Evolutionary conservation across 2,329 filamentous ascomycete genomes (phyloP).

Genomic region (Triangularia setosa): DNA sequence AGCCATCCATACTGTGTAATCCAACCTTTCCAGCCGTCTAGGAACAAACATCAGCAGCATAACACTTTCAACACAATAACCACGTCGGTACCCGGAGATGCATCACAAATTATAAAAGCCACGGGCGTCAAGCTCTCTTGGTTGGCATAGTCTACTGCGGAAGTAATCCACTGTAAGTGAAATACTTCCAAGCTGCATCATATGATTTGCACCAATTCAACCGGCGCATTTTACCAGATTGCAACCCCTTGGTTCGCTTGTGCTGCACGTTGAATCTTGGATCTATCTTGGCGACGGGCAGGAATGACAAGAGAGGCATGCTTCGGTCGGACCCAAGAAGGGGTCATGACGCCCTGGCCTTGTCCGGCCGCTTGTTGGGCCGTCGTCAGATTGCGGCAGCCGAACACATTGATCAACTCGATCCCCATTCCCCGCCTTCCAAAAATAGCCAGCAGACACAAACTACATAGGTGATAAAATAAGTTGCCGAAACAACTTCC

Average conservation of each 20-base stretch:
- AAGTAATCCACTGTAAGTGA: neutral
- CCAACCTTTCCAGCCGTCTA: neutral
- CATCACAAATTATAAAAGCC: neutral
- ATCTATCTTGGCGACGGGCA: constrained; percentile 5
- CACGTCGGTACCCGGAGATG: neutral
- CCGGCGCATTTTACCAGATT: constrained; percentile 33
- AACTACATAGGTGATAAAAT: constrained; percentile 10
- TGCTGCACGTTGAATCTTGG: constrained; percentile 15
- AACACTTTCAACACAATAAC: neutral
- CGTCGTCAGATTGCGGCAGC: constrained; percentile 4
- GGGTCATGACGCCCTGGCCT: neutral
- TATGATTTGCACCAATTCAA: constrained; percentile 31
- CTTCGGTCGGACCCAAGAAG: constrained; percentile 2
- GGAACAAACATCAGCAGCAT: neutral
- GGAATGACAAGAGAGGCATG: neutral
- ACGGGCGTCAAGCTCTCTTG: neutral
- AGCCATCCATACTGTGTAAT: neutral
- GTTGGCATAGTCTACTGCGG: neutral
- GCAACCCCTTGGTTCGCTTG: constrained; percentile 19
- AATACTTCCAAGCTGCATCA: constrained; percentile 25
- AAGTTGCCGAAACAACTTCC: constrained; percentile 7
- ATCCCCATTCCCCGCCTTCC: neutral
- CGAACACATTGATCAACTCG: constrained; percentile 5
- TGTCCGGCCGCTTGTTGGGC: constrained; percentile 12
- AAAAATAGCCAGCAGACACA: constrained; percentile 8